These are phyloP conservation scores for Crithidia thermophila DNA, from an alignment of 208 protist genomes.

Conservation along the genomic window DNA sequence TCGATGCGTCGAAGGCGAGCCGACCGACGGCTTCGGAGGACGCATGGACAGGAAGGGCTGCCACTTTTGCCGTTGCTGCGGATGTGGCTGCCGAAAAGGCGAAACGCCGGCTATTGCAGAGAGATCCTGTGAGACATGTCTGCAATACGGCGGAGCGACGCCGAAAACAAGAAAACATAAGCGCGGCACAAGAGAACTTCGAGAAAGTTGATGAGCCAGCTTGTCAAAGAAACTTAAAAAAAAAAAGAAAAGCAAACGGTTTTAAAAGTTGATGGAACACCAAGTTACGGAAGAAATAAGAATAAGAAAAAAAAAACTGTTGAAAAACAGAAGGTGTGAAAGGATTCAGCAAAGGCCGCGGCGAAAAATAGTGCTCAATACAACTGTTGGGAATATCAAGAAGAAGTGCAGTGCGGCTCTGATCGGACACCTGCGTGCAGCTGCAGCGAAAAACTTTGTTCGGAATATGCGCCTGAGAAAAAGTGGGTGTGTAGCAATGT, in stretches of 20 bases:
- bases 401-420: no score
- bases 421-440: no score
- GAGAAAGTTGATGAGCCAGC: not conserved
- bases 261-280: slow-evolving; percentile 5
- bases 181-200: not conserved
- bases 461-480: no score
- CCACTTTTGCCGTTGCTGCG: not conserved
- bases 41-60: not conserved
- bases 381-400: no score
- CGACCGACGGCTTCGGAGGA: no score
- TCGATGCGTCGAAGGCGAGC: slow-evolving; percentile 43
- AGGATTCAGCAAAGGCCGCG: not conserved
- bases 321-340: slow-evolving; percentile 3
- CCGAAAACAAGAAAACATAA: no score
- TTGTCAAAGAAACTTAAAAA: not conserved
- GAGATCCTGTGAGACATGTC: no score
- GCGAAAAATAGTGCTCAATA: no score
- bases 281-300: not conserved
- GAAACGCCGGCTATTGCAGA: no score
- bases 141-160: no score
- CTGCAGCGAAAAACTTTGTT: no score
- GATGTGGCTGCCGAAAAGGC: not conserved
- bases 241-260: not conserved
- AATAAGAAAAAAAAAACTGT: slow-evolving; percentile 2
- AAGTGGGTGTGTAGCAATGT: no score